Evolutionary conservation across 1,139 yeast species (phyloP), one percentile per base, ranked within the genome.

Genomic region (Suhomyces maxii): DNA sequence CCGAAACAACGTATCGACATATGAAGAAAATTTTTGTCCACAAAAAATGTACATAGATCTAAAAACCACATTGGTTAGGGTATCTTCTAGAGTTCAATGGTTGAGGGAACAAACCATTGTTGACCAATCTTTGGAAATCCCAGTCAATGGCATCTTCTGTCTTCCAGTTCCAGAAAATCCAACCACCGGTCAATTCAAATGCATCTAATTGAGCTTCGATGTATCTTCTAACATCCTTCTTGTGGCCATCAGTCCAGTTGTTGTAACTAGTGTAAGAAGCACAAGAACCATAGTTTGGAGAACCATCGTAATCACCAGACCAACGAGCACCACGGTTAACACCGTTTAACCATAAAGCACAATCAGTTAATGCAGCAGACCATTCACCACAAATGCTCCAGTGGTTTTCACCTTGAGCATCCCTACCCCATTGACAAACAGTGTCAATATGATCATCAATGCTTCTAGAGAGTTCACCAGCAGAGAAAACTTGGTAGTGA

Each of bases 91-190:
- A 78, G 49, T 69, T 65, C 47, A 89, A 67, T 33, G 97, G 97
- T 60, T 76, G 84, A 44, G 98, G 98, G 78, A 91, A 85, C 44
- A 89, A 62, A 26, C 82, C 87, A 48, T 75, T 63, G 34, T 68
- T 70, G 23, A 79, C 69, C 57, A 90, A 77, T 51, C 74, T 72
- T 49, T 75, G 71, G 65, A 87, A 75, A 68, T 89, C 96, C 98
- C 98, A 93, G 64, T 91, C 98, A 44, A 85, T 65, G 14, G 95
- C 81, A 57, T 69, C 67, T 65, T 93, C 98, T 30, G 96, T 86
- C 73, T 89, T 91, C 83, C 87, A 90, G 65, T 84, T 83, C 99
- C 97, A 93, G 74, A 86, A 88, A 50, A 90, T 76, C 90, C 95
- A 90, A 12, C 97, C 97, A 34, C 66, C 69, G 48, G 77, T 77